Evolutionary conservation across 1,139 yeast genomes (phyloP), one percentile per base, ranked within the genome.

Genomic region (Meyerozyma athensensis): DNA sequence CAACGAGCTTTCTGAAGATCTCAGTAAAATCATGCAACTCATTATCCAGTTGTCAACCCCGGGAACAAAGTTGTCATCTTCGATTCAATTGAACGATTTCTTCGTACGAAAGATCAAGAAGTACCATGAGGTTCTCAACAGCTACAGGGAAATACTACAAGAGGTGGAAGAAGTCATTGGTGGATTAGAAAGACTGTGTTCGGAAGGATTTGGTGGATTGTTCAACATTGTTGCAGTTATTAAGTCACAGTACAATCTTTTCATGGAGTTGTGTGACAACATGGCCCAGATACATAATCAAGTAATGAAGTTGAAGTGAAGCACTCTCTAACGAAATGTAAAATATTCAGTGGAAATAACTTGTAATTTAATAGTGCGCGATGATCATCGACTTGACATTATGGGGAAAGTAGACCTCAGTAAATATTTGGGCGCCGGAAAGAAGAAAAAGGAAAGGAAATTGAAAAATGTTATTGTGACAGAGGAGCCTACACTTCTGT

Each of bases 201-300:
- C 66, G 42, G 68, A 74, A 44, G 73, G 74, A 7, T 63, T 68
- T 41, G 77, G 76, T 34, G 77, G 78, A 14, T 65, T 82, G 40
- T 73, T 74, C 42, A 69, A 67, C 46, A 70, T 85, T 17, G 72
- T 82, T 20, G 71, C 72, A 34, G 84, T 95, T 0, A 72, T 92
- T 22, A 79, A 81, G 48, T 87, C 84, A 48, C 97, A 90, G 61
- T 87, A 87, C 58, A 70, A 73, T 39, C 68, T 90, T 45, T 90
- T 90, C 60, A 86, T 92, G 90, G 95, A 89, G 51, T 71, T 89
- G 37, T 90, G 96, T 41, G 95, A 89, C 59, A 75, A 81, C 24
- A 81, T 90, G 53, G 97, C 97, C 2, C 95, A 85, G 52, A 64
- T 87, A 38, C 97, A 92, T 61, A 89, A 83, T 49, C 80, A 79